Conservation (phyloP, 768 basidiomycete genomes). For the Podaxis carcinomalis region DNA sequence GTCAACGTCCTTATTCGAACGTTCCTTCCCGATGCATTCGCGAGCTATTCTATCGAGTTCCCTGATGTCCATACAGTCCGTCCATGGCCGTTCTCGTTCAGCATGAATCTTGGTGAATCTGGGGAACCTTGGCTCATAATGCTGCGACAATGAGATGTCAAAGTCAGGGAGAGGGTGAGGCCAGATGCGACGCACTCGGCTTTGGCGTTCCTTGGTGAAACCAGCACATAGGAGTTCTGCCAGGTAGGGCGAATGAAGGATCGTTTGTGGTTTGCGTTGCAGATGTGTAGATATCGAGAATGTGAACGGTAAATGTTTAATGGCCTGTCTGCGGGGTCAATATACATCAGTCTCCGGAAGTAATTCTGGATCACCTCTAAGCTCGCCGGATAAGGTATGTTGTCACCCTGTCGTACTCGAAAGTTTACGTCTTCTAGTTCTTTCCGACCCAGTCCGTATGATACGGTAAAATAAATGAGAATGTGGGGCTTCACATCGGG, state of each 20-base stretch:
- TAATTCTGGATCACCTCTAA: not conserved
- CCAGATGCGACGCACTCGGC: constrained; percentile 39
- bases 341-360: not conserved
- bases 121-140: constrained; percentile 84
- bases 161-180: constrained; percentile 2
- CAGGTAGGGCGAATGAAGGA: constrained; percentile 61
- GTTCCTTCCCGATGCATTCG: constrained; percentile 49
- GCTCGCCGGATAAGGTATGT: constrained; percentile 22
- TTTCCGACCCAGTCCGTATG: constrained; percentile 68
- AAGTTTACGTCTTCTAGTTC: constrained; percentile 74
- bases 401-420: constrained; percentile 45
- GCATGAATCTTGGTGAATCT: constrained; percentile 70
- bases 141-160: constrained; percentile 32
- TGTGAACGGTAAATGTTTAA: constrained; percentile 45
- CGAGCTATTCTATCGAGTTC: constrained; percentile 53
- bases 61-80: constrained; percentile 44
- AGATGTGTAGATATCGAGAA: constrained; percentile 47
- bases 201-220: constrained; percentile 64
- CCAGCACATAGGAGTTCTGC: constrained; percentile 80
- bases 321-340: constrained; percentile 14
- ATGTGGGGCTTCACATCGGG: constrained; percentile 51
- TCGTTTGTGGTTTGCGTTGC: constrained; percentile 42
- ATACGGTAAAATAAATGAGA: constrained; percentile 67
- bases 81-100: constrained; percentile 60
- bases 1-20: constrained; percentile 43